Conservation (phyloP, 2,329 filamentous ascomycete species). For the Diplocarpon rosae region DNA sequence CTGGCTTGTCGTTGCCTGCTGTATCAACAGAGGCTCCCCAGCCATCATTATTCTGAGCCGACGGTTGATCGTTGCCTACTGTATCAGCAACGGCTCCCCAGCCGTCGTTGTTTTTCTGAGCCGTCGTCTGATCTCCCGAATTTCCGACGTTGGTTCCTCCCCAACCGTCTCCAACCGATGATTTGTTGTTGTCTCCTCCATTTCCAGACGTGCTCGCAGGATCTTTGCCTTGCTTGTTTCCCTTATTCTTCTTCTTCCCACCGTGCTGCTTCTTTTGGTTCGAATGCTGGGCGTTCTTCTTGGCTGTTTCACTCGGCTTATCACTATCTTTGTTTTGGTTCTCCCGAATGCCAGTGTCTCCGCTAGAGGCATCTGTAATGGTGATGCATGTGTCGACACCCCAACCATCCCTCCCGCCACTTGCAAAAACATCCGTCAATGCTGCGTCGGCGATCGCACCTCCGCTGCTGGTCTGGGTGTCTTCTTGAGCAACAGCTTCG, state of each 20-base stretch:
- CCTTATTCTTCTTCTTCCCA: background rate
- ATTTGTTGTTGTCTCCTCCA: background rate
- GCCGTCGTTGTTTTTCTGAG: background rate
- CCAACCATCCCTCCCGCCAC: background rate
- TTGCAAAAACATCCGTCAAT: background rate
- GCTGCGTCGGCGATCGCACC: background rate
- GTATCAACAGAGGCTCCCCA: background rate
- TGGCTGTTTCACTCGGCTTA: background rate
- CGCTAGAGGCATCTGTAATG: background rate
- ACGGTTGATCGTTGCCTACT: background rate
- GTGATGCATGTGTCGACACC: background rate
- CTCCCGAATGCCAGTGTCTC: background rate
- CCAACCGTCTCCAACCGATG: background rate
- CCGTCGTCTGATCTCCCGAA: background rate
- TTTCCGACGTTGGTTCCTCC: background rate
- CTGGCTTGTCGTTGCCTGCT: background rate
- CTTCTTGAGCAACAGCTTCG: background rate
- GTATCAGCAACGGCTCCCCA: background rate
- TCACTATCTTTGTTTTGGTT: background rate
- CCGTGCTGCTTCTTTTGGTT: background rate
- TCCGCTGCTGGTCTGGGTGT: background rate
- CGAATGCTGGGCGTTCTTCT: background rate
- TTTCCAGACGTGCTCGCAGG: background rate
- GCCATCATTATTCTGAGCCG: background rate
- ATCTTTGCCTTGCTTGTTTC: background rate